A percentile compares a stretch with the other conserved stretches of the same genome.
phyloP scores from a whole-genome alignment of 768 basidiomycete genomes.

The Hypholoma fasciculare region DNA sequence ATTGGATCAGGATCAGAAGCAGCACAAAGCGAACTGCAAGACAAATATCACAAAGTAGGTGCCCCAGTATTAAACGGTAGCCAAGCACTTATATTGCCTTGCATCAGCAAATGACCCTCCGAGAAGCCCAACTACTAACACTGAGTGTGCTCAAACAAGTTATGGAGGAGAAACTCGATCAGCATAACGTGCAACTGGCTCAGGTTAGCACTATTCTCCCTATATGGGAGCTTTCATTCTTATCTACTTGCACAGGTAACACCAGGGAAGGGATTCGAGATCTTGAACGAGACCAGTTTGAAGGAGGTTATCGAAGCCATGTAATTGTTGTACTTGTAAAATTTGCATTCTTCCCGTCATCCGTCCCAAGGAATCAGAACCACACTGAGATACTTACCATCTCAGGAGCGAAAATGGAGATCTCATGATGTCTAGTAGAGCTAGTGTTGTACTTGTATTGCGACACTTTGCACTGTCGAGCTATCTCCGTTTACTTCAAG shows the following conservation, averaged over 20 bases:
- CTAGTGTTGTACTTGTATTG: background rate
- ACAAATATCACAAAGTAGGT: constrained; percentile 91
- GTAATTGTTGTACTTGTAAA: constrained; percentile 40
- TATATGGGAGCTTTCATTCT: background rate
- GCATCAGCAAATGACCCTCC: constrained; percentile 84
- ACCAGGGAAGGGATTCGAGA: constrained; percentile 79
- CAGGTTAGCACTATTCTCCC: constrained; percentile 53
- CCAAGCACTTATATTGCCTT: background rate
- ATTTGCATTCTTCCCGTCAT: constrained; percentile 11
- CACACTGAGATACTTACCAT: too few relatives aligned
- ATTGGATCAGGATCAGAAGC: constrained; percentile 98
- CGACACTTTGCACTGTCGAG: background rate
- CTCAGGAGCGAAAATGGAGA: background rate
- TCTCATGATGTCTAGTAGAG: background rate
- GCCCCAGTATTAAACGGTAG: background rate
- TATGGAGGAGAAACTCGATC: constrained; percentile 99
- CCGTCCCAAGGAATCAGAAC: background rate
- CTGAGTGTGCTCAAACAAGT: constrained; percentile 95
- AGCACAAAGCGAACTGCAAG: constrained; percentile 94
- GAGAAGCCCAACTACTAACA: constrained; percentile 85
- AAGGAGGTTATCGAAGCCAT: constrained; percentile 86
- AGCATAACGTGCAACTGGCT: constrained; percentile 97
- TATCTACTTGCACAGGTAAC: constrained; percentile 62
- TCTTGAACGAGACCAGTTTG: constrained; percentile 76
- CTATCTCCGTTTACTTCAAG: constrained; percentile 27